These are phyloP conservation scores for Triadica sebifera DNA, from an alignment of 345 rosid species.

Conservation along the genomic window DNA sequence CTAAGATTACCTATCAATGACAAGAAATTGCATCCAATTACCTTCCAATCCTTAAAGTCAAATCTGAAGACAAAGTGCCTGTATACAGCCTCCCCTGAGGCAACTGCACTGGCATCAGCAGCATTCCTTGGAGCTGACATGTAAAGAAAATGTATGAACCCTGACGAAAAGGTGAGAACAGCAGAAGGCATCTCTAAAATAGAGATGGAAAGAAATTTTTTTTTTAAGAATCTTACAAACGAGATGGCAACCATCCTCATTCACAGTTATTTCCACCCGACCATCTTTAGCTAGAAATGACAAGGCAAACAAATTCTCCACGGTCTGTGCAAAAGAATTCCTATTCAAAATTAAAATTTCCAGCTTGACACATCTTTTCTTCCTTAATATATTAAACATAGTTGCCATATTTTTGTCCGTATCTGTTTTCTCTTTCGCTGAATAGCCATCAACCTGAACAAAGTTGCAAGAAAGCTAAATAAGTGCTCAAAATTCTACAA, in stretches of 20 bases:
- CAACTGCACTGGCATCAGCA: slow-evolving; percentile 34
- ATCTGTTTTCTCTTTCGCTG: slow-evolving; percentile 19
- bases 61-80: slow-evolving; percentile 48
- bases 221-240: slow-evolving; percentile 37
- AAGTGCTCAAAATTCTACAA: background rate
- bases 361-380: slow-evolving; percentile 36
- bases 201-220: background rate
- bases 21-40: slow-evolving; percentile 7
- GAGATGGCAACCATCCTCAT: slow-evolving; percentile 37
- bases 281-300: slow-evolving; percentile 55
- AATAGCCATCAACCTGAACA: slow-evolving; percentile 33
- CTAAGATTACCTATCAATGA: background rate
- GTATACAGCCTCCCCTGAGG: slow-evolving; percentile 32
- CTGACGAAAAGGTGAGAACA: background rate
- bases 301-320: slow-evolving; percentile 51
- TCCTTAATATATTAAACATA: slow-evolving; percentile 42
- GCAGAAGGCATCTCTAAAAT: background rate
- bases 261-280: slow-evolving; percentile 36
- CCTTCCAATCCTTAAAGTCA: slow-evolving; percentile 50
- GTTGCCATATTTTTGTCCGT: slow-evolving; percentile 41
- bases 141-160: background rate
- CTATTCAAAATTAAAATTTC: slow-evolving; percentile 42
- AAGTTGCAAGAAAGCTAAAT: background rate
- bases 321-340: slow-evolving; percentile 47
- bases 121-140: slow-evolving; percentile 44